Base-by-base conservation (phyloP, 169 alveolate genomes). In the Cytauxzoon felis region DNA sequence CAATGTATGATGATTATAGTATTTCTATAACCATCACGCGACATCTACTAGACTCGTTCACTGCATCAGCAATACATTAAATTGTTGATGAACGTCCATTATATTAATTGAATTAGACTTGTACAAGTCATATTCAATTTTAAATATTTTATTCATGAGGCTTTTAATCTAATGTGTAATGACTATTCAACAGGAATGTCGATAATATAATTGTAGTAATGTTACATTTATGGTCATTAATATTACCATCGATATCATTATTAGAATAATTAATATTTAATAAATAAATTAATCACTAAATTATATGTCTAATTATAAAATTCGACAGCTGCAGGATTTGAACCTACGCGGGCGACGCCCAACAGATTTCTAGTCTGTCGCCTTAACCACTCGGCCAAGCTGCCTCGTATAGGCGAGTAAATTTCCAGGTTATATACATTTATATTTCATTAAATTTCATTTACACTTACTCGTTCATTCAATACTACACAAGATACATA, bases 311-410 rank as follows among this genome's bases (percentile, higher is more conserved):
- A 57, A 36, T n/a, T 7, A 51, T 16, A 67, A 21, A 51, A 54
- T 72, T 40, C 95, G 95, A 90, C 96, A 92, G 93, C 94, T 88
- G 95, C 96, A 92, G 96, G 96, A 91, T 92, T 92, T 90, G 96
- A 92, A 92, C 96, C 96, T 92, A 94, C 95, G 96, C 94, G 93
- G 96, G 96, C 89, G 87, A 87, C 89, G 91, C 95, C 96, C 94
- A 92, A 81, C 93, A 89, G 96, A 91, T 91, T 91, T 91, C 96
- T 80, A 91, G 95, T 91, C 96, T 89, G 93, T 87, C 96, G 90
- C 96, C 96, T 91, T 91, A 90, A 90, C 96, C 96, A 90, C 95
- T 91, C 95, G 95, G 95, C 85, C 91, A 85, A 81, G 87, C 91
- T 85, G 91, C 87, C 91, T 53, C 38, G 68, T 16, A 2, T 5